Evolutionary conservation across 176 grass and related monocot genomes (phyloP).

Genomic region (Zea luxurians): DNA sequence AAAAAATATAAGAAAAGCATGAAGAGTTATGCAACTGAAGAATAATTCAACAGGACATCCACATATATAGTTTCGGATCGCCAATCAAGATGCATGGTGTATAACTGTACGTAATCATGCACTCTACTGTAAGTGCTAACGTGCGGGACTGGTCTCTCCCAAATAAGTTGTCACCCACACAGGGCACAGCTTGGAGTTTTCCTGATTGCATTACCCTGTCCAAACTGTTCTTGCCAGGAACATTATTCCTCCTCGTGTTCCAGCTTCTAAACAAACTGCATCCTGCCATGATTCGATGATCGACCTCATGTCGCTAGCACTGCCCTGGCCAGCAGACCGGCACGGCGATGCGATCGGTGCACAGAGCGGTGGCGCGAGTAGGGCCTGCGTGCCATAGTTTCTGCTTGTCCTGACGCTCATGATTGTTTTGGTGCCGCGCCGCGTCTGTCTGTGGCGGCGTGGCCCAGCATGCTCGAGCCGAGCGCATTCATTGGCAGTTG

Average conservation of each 20-base stretch:
- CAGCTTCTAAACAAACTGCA: background rate
- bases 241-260: background rate
- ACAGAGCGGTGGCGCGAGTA: too few relatives aligned
- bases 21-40: background rate
- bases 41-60: background rate
- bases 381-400: background rate
- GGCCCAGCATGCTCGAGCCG: background rate
- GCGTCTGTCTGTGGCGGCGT: background rate
- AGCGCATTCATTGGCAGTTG: background rate
- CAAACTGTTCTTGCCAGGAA: background rate
- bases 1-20: background rate
- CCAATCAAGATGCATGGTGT: background rate
- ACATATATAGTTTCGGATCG: background rate
- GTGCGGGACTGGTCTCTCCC: background rate
- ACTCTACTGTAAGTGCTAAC: background rate
- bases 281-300: background rate
- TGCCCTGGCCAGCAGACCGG: background rate
- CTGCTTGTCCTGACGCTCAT: constrained; percentile 12
- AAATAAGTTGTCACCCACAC: background rate
- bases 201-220: background rate
- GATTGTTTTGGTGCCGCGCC: background rate
- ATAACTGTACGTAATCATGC: background rate
- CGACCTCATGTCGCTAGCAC: background rate
- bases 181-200: background rate
- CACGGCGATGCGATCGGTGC: background rate